Evolutionary conservation across 1,284 basidiomycete genomes (phyloP).

Genomic region (Ceratobasidium theobromae): DNA sequence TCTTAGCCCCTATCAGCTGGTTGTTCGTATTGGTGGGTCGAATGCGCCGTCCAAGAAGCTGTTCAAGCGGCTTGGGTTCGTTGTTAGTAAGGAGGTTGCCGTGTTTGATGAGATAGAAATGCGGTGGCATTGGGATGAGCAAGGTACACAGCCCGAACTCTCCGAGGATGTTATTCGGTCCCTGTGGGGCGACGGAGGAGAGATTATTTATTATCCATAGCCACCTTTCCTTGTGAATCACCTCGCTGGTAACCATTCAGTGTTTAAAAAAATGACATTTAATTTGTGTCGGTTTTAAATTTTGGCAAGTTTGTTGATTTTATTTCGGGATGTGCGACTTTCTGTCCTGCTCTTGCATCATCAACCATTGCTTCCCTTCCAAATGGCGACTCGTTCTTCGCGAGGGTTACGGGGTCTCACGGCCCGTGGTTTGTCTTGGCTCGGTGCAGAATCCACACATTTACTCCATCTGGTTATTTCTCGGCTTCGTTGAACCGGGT

Average conservation of each 20-base stretch:
- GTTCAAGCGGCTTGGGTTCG: conserved; percentile 71
- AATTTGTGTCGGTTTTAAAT: too few relatives aligned
- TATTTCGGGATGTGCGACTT: background rate
- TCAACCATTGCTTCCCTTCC: background rate
- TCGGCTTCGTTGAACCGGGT: background rate
- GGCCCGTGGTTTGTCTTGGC: conserved; percentile 20
- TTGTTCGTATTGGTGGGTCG: conserved; percentile 56
- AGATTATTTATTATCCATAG: background rate
- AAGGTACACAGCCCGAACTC: background rate
- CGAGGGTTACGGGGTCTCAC: background rate
- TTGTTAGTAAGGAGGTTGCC: conserved; percentile 60
- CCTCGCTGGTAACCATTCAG: background rate
- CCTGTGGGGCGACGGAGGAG: conserved; percentile 17
- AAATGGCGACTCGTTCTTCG: background rate
- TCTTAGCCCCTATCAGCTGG: conserved; percentile 44
- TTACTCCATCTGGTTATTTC: conserved; percentile 29
- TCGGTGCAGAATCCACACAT: background rate
- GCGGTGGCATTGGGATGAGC: conserved; percentile 44
- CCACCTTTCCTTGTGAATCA: background rate
- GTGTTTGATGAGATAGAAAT: conserved; percentile 78
- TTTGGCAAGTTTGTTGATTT: too few relatives aligned
- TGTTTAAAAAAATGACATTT: too few relatives aligned
- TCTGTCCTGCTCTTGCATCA: background rate
- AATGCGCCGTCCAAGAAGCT: conserved; percentile 60
- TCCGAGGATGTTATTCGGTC: background rate